Conservation (phyloP, 2,329 filamentous ascomycete genomes). For the Aspergillus proliferans region DNA sequence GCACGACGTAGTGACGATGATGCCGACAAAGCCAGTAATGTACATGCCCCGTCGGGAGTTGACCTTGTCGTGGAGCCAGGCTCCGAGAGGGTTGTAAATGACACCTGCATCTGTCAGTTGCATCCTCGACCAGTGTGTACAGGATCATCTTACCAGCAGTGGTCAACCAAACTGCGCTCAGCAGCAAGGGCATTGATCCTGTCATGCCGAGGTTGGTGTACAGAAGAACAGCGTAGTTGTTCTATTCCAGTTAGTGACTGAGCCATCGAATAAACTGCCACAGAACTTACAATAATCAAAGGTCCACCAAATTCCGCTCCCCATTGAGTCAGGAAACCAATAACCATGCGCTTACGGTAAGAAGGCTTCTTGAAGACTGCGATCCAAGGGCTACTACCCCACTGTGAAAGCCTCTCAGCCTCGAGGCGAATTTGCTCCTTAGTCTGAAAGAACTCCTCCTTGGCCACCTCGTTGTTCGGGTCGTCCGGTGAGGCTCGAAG, state of each 20-base stretch:
- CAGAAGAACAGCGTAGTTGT: constrained; percentile 43
- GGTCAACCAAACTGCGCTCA: constrained; percentile 41
- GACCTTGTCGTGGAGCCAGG: constrained; percentile 32
- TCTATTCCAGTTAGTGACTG: constrained; percentile 25
- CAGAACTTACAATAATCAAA: constrained; percentile 44
- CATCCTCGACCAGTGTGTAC: background rate
- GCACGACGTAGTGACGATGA: constrained; percentile 36
- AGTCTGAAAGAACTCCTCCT: constrained; percentile 44
- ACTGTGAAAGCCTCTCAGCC: constrained; percentile 33
- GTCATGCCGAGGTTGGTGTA: constrained; percentile 40
- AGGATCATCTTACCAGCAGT: constrained; percentile 33
- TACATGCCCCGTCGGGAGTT: constrained; percentile 38
- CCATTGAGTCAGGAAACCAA: constrained; percentile 50
- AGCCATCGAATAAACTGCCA: background rate
- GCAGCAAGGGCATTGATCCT: constrained; percentile 38
- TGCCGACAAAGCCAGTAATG: constrained; percentile 37
- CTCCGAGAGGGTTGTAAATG: constrained; percentile 31
- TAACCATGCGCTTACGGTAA: constrained; percentile 47
- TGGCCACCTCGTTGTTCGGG: constrained; percentile 37
- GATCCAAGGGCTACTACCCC: constrained; percentile 41
- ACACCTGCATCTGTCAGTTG: constrained; percentile 28
- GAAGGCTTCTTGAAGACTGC: constrained; percentile 44
- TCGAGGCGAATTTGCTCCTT: constrained; percentile 43
- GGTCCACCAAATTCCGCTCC: constrained; percentile 49
- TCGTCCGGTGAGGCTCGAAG: constrained; percentile 36